phyloP scores from a whole-genome alignment of 83 land plant genomes.

The Isoetes engelmannii region DNA sequence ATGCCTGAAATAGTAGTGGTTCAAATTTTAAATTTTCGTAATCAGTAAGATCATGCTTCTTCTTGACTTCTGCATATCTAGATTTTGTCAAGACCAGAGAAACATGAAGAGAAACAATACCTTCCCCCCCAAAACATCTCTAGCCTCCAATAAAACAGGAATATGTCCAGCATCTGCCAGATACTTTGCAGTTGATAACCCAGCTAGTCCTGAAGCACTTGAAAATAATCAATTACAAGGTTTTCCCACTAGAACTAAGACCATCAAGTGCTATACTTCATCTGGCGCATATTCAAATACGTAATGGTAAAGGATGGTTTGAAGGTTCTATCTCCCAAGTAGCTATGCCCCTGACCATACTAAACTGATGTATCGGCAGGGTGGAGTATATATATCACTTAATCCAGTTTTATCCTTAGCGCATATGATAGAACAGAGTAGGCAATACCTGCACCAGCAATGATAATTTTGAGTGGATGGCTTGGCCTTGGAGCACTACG shows the following conservation, averaged over 20 bases:
- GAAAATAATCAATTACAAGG: too few relatives aligned
- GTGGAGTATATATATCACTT: not conserved
- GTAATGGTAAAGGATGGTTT: too few relatives aligned
- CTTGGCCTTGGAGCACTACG: slow-evolving; percentile 52
- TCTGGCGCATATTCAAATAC: too few relatives aligned
- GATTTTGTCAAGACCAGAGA: not conserved
- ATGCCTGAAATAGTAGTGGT: too few relatives aligned
- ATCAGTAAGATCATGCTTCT: not conserved
- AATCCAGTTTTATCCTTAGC: not conserved
- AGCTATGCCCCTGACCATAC: not conserved
- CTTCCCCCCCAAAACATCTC: slow-evolving; percentile 99
- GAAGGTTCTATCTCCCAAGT: not conserved
- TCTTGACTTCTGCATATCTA: too few relatives aligned
- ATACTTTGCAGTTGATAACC: slow-evolving; percentile 91
- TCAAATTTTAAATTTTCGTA: not conserved
- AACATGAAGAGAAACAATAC: slow-evolving; percentile 25
- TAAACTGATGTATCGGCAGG: not conserved
- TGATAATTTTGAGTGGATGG: slow-evolving; percentile 71
- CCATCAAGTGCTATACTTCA: too few relatives aligned
- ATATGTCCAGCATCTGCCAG: slow-evolving; percentile 96
- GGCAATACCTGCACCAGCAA: slow-evolving; percentile 85
- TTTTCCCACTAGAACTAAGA: not conserved
- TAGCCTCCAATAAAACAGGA: slow-evolving; percentile 81
- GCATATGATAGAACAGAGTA: not conserved
- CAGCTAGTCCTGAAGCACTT: slow-evolving; percentile 68